Evolutionary conservation across 2,329 filamentous ascomycete genomes (phyloP).

Genomic region (Drechslerella dactyloides): DNA sequence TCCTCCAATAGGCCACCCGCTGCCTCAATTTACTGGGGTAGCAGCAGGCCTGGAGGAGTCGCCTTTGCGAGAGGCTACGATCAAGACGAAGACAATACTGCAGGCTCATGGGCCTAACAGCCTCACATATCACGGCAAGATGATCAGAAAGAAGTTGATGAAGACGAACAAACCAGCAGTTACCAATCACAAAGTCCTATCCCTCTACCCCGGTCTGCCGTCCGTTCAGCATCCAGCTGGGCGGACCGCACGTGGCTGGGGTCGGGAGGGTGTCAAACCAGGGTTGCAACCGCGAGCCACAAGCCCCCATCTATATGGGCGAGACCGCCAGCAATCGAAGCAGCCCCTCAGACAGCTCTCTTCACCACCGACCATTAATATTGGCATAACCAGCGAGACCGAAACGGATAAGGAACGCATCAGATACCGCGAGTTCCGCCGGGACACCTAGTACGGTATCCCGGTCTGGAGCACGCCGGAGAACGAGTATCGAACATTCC

Average conservation of each 20-base stretch:
- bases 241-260: not conserved
- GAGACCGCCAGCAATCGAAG: not conserved
- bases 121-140: not conserved
- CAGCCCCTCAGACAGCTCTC: not conserved
- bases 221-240: not conserved
- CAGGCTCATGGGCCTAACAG: not conserved
- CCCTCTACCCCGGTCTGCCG: not conserved
- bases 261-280: conserved; percentile 1
- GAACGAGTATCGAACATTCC: conserved; percentile 11
- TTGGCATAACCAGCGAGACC: not conserved
- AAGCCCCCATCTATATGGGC: not conserved
- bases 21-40: not conserved
- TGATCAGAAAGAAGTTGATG: not conserved
- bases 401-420: not conserved
- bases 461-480: not conserved
- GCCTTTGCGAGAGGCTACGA: not conserved
- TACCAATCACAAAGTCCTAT: not conserved
- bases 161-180: not conserved
- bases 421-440: conserved; percentile 9
- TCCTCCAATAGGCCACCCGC: not conserved
- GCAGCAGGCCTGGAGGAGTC: not conserved
- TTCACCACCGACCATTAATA: not conserved
- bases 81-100: not conserved
- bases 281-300: conserved; percentile 7
- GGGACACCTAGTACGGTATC: conserved; percentile 10